Conservation (phyloP, 2,329 filamentous ascomycete genomes). For the Xylariomycetidae sp. region DNA sequence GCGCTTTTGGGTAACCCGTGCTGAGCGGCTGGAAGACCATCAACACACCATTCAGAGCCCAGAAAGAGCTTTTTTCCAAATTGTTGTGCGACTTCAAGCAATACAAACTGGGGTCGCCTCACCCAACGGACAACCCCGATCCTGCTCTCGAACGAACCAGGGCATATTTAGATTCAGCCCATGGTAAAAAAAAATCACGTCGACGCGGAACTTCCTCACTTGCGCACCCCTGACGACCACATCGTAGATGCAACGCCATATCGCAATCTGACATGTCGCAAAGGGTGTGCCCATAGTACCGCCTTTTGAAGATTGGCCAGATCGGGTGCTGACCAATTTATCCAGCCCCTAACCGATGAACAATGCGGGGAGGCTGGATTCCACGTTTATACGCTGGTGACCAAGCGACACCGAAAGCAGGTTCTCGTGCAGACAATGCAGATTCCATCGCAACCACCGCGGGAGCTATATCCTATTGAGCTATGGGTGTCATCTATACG, state of each 20-base stretch:
- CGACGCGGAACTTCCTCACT: too few relatives aligned
- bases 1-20: background rate
- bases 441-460: too few relatives aligned
- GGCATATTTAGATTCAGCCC: too few relatives aligned
- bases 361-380: slow-evolving; percentile 11
- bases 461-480: too few relatives aligned
- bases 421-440: slow-evolving; percentile 3
- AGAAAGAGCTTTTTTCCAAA: too few relatives aligned
- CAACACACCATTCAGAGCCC: too few relatives aligned
- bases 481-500: too few relatives aligned
- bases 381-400: slow-evolving; percentile 6
- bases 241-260: slow-evolving; percentile 1
- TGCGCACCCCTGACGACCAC: slow-evolving; percentile 3
- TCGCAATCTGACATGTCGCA: slow-evolving; percentile 8
- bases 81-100: too few relatives aligned
- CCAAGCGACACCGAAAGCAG: slow-evolving; percentile 12
- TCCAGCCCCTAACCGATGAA: slow-evolving; percentile 10
- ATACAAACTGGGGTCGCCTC: too few relatives aligned
- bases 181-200: too few relatives aligned
- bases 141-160: too few relatives aligned
- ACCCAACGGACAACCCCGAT: too few relatives aligned
- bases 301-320: slow-evolving; percentile 12
- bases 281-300: slow-evolving; percentile 3
- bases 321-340: slow-evolving; percentile 12
- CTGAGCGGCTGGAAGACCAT: background rate